Evolutionary conservation across 2,329 filamentous ascomycete genomes (phyloP), one percentile per base, ranked within the genome.

Genomic region (Exophiala aquamarina): DNA sequence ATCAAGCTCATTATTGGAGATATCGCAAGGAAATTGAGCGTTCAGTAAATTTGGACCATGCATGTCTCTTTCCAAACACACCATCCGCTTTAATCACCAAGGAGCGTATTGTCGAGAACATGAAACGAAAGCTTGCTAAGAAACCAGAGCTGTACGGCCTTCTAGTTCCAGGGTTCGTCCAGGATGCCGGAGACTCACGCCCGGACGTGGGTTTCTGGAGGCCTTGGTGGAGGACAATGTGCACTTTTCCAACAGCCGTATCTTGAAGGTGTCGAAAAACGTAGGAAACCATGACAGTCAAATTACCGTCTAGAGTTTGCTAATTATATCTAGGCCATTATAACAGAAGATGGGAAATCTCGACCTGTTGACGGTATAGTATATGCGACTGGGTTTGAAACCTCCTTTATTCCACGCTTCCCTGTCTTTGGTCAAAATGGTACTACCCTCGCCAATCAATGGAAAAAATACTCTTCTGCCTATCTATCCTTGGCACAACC

Each of bases 361-460:
- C 55, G 60, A 33, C 50, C 58, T 3, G 55, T 62, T 3, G 64
- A 68, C 32, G 56, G 61, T 14, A 51, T 68, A 5, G 61, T 64
- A 28, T 68, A 65, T 37, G 66, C 66, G 8, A 68, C 66, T 3
- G 65, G 65, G 0, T 68, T 67, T 32, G 57, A 67, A 15, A 67
- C 64, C 10, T 59, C 59, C 3, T 65, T 60, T 20, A 56, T 57
- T 3, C 63, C 65, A 1, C 58, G 60, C 2, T 66, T 68, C 39
- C 55, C 61, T 6, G 59, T 68, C n/a, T 56, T 56, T 8, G 65
- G 65, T 1, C 52, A 57, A 3, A 49, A 56, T n/a, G 61, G 62
- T 3, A 14, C 57, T 3, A 55, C 59, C 8, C 47, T 66, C 8
- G 50, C 59, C 3, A 58, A 67, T 7, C 56, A 57, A 26, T 68